Base-by-base conservation (phyloP, 768 basidiomycete genomes). In the Termitomyces bulborhizus region DNA sequence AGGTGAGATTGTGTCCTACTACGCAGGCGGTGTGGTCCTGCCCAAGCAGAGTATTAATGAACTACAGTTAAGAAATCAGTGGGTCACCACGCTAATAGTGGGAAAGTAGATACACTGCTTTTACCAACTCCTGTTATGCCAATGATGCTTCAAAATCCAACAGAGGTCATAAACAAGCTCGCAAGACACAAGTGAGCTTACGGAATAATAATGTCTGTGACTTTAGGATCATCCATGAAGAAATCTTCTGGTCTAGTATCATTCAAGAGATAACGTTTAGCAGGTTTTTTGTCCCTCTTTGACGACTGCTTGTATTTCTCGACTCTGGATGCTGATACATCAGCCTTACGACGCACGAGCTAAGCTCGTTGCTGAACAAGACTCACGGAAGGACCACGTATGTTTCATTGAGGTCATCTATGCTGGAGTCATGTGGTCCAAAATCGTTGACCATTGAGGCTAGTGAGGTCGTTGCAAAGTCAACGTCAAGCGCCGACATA, bases 1-100 rank as follows among this genome's bases (percentile, higher is more conserved):
- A 64, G 15, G 52, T 42, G 13, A 64, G 58, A 21, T 36, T 43
- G 41, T 62, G 59, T 24, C 62, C 57, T 48, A 57, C 57, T 48
- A 58, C 55, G 26, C 43, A 36, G 8, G 56, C 56, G 24, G 41
- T 32, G 21, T 55, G 34, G 41, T 53, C 48, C 36, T 60, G 24
- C 16, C 60, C 60, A 21, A 63, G 58, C n/a, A 63, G 56, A 24
- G 51, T 58, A 37, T 65, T 62, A 51, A 66, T 66, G 46, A 68
- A 68, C 66, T 68, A 43, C n/a, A 2, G 15, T 3, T 5, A 27
- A 16, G 18, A 29, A 2, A 37, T 39, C 48, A 26, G 15, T 29
- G 3, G n/a, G n/a, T 32, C 21, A 24, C 43, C 7, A 13, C 3
- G 15, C 16, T 31, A 13, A 13, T 9, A 9, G 32, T 4, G 3